These are phyloP conservation scores for Punica granatum DNA, from an alignment of 345 rosid species.

Conservation along the genomic window DNA sequence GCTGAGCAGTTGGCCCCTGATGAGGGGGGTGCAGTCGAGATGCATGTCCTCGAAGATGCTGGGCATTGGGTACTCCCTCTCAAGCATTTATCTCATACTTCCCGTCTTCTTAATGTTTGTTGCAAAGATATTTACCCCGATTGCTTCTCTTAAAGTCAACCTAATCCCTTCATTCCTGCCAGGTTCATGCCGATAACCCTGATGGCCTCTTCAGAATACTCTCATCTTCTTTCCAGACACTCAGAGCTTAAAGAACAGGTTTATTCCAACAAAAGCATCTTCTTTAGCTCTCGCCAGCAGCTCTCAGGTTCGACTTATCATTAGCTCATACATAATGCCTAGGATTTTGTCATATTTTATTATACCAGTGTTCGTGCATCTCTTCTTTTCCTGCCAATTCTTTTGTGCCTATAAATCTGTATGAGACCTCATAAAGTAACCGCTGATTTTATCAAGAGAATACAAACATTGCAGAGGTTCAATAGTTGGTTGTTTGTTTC, in stretches of 20 bases:
- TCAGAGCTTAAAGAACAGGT: constrained; percentile 15
- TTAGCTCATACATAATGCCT: not conserved
- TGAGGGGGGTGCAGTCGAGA: constrained; percentile 84
- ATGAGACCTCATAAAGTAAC: not conserved
- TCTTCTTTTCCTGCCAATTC: not conserved
- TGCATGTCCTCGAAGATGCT: constrained; percentile 97
- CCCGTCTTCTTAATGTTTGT: not conserved
- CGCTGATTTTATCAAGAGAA: not conserved
- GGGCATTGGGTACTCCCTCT: constrained; percentile 72
- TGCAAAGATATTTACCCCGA: not conserved
- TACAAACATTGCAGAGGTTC: not conserved
- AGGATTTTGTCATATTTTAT: too few species aligned
- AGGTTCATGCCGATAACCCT: constrained; percentile 96
- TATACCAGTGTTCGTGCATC: not conserved
- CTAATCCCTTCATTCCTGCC: not conserved
- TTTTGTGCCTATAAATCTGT: not conserved
- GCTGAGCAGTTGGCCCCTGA: constrained; percentile 86
- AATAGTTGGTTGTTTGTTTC: not conserved
- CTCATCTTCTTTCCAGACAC: constrained; percentile 60
- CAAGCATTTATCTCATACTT: constrained; percentile 1
- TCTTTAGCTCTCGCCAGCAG: not conserved
- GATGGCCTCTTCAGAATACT: constrained; percentile 90
- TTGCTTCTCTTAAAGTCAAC: not conserved
- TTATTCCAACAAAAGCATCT: not conserved
- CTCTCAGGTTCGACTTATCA: not conserved